Evolutionary conservation across 164 flowering plant species (phyloP).

Genomic region (Aristolochia fimbriata): DNA sequence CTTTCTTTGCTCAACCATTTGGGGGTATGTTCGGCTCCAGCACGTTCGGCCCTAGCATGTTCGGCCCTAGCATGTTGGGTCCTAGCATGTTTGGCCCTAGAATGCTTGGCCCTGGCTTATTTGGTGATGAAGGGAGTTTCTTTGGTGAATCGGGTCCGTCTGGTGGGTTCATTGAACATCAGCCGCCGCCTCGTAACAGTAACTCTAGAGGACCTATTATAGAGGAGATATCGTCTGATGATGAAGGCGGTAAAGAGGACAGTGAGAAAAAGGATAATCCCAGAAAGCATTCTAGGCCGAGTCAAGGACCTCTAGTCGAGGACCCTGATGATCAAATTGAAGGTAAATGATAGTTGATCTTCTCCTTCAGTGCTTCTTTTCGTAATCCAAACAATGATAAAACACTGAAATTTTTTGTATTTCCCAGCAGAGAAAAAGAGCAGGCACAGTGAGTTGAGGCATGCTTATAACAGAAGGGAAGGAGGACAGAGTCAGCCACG

Average conservation of each 20-base stretch:
- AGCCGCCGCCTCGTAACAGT: constrained; percentile 18
- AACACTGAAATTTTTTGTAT: background rate
- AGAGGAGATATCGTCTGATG: constrained; percentile 56
- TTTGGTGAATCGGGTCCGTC: constrained; percentile 6
- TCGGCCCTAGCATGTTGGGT: constrained; percentile 20
- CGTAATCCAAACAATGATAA: too few relatives aligned
- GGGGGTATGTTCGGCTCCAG: constrained; percentile 18
- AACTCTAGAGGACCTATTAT: constrained; percentile 37
- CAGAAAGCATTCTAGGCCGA: constrained; percentile 21
- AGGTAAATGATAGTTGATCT: constrained; percentile 23
- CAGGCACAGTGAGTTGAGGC: constrained; percentile 14
- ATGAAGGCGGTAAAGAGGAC: constrained; percentile 22
- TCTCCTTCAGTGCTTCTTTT: background rate
- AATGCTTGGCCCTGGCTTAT: too few relatives aligned
- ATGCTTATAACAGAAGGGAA: constrained; percentile 16
- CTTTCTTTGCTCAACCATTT: constrained; percentile 69
- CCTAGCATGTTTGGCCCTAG: too few relatives aligned
- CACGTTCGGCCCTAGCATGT: constrained; percentile 19
- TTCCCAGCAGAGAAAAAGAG: constrained; percentile 24
- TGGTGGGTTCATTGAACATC: constrained; percentile 26
- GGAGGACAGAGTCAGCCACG: constrained; percentile 20
- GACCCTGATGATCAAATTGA: constrained; percentile 57
- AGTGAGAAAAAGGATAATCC: constrained; percentile 15
- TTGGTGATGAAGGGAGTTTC: constrained; percentile 1
- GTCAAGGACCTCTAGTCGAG: constrained; percentile 47